Evolutionary conservation across 2,329 filamentous ascomycete species (phyloP).

Genomic region (Incumbomyces lentus): DNA sequence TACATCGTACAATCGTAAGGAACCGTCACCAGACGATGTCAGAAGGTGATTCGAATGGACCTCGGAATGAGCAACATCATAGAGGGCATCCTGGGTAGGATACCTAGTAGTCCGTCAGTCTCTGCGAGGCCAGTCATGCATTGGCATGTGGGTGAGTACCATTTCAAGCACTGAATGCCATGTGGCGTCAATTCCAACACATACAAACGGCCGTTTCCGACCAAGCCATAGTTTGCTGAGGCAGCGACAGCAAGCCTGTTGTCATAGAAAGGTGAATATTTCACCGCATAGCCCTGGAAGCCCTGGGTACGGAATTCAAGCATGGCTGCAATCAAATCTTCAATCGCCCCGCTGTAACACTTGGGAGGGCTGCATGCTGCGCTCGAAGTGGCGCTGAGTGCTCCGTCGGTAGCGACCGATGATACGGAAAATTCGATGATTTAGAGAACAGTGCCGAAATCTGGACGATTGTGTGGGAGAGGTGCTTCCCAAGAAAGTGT

Average conservation of each 20-base stretch:
- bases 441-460: too few species aligned
- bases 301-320: slow-evolving; percentile 89
- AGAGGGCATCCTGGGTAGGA: slow-evolving; percentile 94
- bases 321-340: slow-evolving; percentile 44
- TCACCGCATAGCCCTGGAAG: slow-evolving; percentile 92
- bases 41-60: slow-evolving; percentile 91
- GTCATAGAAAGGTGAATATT: slow-evolving; percentile 98
- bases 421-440: too few species aligned
- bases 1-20: slow-evolving; percentile 87
- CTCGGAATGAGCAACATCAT: slow-evolving; percentile 92
- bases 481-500: too few species aligned
- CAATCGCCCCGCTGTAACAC: too few species aligned
- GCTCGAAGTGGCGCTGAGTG: too few species aligned
- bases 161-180: slow-evolving; percentile 76
- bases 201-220: slow-evolving; percentile 87
- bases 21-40: slow-evolving; percentile 82
- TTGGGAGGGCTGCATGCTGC: too few species aligned
- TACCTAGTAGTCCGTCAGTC: slow-evolving; percentile 47
- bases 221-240: slow-evolving; percentile 92
- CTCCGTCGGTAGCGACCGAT: too few species aligned
- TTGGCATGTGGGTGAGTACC: slow-evolving; percentile 36
- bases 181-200: slow-evolving; percentile 71
- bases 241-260: slow-evolving; percentile 81
- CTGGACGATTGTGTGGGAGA: too few species aligned
- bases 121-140: neutral